Evolutionary conservation across 345 rosid species (phyloP), one percentile per base, ranked within the genome.

Genomic region (Ceriops decandra): DNA sequence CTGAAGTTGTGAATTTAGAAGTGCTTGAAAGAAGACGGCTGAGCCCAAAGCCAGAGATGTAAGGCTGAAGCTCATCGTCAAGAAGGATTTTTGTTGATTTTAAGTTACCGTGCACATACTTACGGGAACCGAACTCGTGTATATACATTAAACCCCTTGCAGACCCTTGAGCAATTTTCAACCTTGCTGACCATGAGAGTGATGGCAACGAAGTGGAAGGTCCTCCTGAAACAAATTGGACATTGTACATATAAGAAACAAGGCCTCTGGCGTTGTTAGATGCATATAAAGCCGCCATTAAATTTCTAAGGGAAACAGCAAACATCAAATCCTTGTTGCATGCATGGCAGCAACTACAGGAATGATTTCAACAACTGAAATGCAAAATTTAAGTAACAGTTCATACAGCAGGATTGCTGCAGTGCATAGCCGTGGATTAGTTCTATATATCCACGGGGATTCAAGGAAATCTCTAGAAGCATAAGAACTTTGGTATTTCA

Each of bases 31-130:
- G 81, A 2, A 95, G 82, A 62, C 91, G 89, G 19, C 74, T 69
- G 30, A 91, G 87, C 19, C 96, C 96, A 7, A 89, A 90, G 28
- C 97, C 89, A 0, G 93, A 90, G 74, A 95, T 81, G 70, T 77
- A 77, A 75, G 99, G 97, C 67, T 83, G 95, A 42, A 85, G 77
- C 46, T 95, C 97, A 63, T 87, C 90, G 42, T 86, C 95, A 0
- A 95, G 96, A 52, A 95, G 86, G 81, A 95, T 80, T 72, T 95
- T 95, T 1, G 95, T 85, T 17, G 95, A 86, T 72, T 90, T 91
- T 19, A 95, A 56, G 85, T 84, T 95, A 38, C 97, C 93, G 20
- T 95, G 99, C 35, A 85, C 85, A 5, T 84, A 83, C 62, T 87
- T 95, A 65, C 91, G 79, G 31, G 95, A 93, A 67, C 87, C 76